These are phyloP conservation scores for Mrakia hoshinonis DNA, from an alignment of 768 basidiomycete species.

Conservation along the genomic window DNA sequence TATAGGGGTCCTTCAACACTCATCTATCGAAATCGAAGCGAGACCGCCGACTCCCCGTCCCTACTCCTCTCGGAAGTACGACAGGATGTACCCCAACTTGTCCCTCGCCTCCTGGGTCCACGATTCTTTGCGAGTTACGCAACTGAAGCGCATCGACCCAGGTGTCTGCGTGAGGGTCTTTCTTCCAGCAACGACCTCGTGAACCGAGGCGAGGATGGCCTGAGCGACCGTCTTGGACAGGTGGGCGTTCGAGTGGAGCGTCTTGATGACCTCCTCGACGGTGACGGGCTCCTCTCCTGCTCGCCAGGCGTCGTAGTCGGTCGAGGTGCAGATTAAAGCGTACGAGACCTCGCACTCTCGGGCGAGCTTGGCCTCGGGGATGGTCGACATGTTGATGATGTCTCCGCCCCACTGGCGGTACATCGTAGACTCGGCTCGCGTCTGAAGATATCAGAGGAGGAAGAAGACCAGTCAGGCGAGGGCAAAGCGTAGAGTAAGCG, in stretches of 20 bases:
- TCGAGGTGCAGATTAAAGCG: slow-evolving; percentile 66
- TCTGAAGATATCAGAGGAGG: slow-evolving; percentile 37
- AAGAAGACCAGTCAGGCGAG: neutral
- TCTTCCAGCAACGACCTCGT: slow-evolving; percentile 51
- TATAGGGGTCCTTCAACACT: too few relatives aligned
- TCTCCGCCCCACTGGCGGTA: slow-evolving; percentile 54
- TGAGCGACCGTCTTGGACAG: slow-evolving; percentile 57
- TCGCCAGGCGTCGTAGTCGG: slow-evolving; percentile 95
- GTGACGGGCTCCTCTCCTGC: slow-evolving; percentile 72
- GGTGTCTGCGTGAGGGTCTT: slow-evolving; percentile 58
- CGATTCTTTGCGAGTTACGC: slow-evolving; percentile 25
- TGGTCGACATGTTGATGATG: slow-evolving; percentile 73
- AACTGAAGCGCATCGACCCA: slow-evolving; percentile 61
- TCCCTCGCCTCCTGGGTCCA: slow-evolving; percentile 25
- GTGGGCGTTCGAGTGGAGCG: slow-evolving; percentile 75
- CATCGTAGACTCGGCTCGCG: slow-evolving; percentile 92
- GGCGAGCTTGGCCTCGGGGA: slow-evolving; percentile 91
- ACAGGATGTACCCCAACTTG: slow-evolving; percentile 25
- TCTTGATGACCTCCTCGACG: slow-evolving; percentile 71
- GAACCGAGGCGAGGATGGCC: slow-evolving; percentile 43
- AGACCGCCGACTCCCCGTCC: too few relatives aligned
- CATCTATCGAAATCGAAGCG: too few relatives aligned
- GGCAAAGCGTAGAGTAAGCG: too few relatives aligned
- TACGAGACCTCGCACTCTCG: slow-evolving; percentile 94
- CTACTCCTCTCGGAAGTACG: slow-evolving; percentile 25